Percentiles rank a stretch among this genome's conserved stretches.
These are phyloP conservation scores for Phaeophleospora eucalypticola DNA, from an alignment of 2,329 filamentous ascomycete species.

Conservation along the genomic window DNA sequence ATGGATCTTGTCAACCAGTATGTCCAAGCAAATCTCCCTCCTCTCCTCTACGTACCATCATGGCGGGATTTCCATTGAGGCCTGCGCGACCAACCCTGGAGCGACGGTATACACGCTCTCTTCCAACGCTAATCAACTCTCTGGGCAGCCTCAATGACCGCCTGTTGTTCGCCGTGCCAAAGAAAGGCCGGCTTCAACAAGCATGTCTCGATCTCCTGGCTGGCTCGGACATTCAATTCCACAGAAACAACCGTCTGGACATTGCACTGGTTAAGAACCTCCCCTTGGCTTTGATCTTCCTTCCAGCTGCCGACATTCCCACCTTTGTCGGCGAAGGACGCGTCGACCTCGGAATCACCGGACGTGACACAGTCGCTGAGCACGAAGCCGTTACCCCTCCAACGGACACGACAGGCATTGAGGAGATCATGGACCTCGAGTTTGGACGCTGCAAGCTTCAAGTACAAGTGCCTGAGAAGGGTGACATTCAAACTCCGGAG, in stretches of 20 bases:
- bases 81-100: not conserved
- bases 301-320: slow-evolving; percentile 94
- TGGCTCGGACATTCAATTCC: slow-evolving; percentile 94
- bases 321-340: slow-evolving; percentile 94
- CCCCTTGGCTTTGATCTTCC: slow-evolving; percentile 90
- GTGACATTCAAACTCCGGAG: slow-evolving; percentile 62
- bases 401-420: slow-evolving; percentile 58
- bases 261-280: slow-evolving; percentile 98
- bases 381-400: slow-evolving; percentile 54
- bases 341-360: slow-evolving; percentile 92
- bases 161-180: slow-evolving; percentile 94
- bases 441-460: slow-evolving; percentile 92
- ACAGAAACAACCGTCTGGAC: slow-evolving; percentile 88
- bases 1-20: slow-evolving; percentile 38
- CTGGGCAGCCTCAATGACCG: slow-evolving; percentile 76
- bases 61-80: slow-evolving; percentile 4
- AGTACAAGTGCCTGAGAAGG: slow-evolving; percentile 92
- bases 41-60: slow-evolving; percentile 2
- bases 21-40: slow-evolving; percentile 10
- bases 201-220: slow-evolving; percentile 84
- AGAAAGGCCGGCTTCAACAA: slow-evolving; percentile 93
- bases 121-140: slow-evolving; percentile 37
- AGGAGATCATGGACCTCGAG: slow-evolving; percentile 82
- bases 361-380: slow-evolving; percentile 86
- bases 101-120: slow-evolving; percentile 25